Evolutionary conservation across 2,329 filamentous ascomycete genomes (phyloP).

Genomic region (Ophiocordyceps camponoti-floridani): DNA sequence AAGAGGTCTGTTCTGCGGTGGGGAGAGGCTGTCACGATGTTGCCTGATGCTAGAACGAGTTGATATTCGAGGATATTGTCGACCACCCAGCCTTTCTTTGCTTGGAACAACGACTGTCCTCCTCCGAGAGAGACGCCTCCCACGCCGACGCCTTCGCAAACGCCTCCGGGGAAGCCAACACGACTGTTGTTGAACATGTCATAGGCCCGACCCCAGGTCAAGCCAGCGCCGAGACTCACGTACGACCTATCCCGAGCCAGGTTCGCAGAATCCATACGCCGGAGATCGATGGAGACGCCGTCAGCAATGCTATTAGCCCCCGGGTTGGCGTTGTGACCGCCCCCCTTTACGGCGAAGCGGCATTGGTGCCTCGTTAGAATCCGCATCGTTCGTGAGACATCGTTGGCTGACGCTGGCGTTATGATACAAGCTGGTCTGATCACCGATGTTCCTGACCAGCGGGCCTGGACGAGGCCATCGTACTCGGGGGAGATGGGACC

Average conservation of each 20-base stretch:
- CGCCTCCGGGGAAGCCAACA: not conserved
- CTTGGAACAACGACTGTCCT: constrained; percentile 2
- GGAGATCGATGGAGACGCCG: constrained; percentile 21
- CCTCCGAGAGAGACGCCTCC: constrained; percentile 6
- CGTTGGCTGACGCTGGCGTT: constrained; percentile 8
- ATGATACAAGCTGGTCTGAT: constrained; percentile 8
- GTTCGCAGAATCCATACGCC: constrained; percentile 10
- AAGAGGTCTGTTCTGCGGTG: constrained; percentile 19
- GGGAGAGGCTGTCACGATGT: constrained; percentile 19
- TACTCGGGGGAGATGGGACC: not conserved
- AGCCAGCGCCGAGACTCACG: constrained; percentile 19
- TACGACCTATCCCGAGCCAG: constrained; percentile 2
- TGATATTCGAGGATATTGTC: constrained; percentile 24
- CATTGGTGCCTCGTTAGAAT: not conserved
- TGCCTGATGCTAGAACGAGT: constrained; percentile 25
- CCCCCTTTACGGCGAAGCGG: constrained; percentile 18
- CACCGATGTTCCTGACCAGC: not conserved
- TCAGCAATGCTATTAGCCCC: constrained; percentile 20
- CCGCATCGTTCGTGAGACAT: not conserved
- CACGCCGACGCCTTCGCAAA: constrained; percentile 5
- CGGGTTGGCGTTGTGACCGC: constrained; percentile 24
- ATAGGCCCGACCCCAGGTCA: constrained; percentile 6
- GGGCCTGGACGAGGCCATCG: not conserved
- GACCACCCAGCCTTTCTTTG: constrained; percentile 18
- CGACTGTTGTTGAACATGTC: not conserved